Percentiles rank a stretch among this genome's conserved stretches.
phyloP scores from a whole-genome alignment of 352 stramenopile species.

The Phytophthora gonapodyides region DNA sequence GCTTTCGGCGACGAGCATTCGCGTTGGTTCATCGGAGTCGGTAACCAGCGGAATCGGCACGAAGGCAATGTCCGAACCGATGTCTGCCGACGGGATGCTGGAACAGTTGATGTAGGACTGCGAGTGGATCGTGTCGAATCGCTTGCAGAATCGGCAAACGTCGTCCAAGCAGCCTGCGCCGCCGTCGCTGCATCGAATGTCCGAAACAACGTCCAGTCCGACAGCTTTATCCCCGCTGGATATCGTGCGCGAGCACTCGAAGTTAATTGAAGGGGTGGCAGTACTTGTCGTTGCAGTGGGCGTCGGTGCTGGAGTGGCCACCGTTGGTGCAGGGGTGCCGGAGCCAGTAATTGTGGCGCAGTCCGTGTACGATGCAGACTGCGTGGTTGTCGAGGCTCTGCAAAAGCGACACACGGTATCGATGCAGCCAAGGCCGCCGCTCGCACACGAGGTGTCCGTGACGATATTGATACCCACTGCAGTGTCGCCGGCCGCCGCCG shows the following conservation, averaged over 20 bases:
- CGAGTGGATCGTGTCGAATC: slow-evolving; percentile 40
- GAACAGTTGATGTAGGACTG: slow-evolving; percentile 34
- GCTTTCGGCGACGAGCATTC: slow-evolving; percentile 12
- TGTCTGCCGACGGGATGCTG: slow-evolving; percentile 19
- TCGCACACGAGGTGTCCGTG: slow-evolving; percentile 31
- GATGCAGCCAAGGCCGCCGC: slow-evolving; percentile 44
- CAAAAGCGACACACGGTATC: slow-evolving; percentile 45
- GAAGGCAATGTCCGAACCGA: slow-evolving; percentile 36
- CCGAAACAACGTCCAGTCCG: slow-evolving; percentile 44
- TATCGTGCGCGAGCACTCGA: slow-evolving; percentile 25
- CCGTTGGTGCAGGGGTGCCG: slow-evolving; percentile 4
- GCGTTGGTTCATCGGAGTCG: slow-evolving; percentile 9
- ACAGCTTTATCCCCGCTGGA: slow-evolving; percentile 38
- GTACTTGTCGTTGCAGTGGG: slow-evolving; percentile 1
- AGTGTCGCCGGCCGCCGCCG: slow-evolving; percentile 18
- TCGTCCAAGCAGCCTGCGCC: slow-evolving; percentile 41
- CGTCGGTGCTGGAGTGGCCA: slow-evolving; percentile 4
- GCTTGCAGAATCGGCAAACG: slow-evolving; percentile 42
- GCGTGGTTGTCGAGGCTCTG: slow-evolving; percentile 23
- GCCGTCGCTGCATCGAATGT: slow-evolving; percentile 42
- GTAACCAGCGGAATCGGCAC: slow-evolving; percentile 30
- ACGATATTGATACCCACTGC: slow-evolving; percentile 34
- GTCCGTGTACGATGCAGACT: slow-evolving; percentile 28
- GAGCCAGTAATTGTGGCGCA: slow-evolving; percentile 20
- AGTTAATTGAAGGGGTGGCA: slow-evolving; percentile 23